phyloP scores from a whole-genome alignment of 2,329 filamentous ascomycete genomes.

The Pyrenochaeta sp. region DNA sequence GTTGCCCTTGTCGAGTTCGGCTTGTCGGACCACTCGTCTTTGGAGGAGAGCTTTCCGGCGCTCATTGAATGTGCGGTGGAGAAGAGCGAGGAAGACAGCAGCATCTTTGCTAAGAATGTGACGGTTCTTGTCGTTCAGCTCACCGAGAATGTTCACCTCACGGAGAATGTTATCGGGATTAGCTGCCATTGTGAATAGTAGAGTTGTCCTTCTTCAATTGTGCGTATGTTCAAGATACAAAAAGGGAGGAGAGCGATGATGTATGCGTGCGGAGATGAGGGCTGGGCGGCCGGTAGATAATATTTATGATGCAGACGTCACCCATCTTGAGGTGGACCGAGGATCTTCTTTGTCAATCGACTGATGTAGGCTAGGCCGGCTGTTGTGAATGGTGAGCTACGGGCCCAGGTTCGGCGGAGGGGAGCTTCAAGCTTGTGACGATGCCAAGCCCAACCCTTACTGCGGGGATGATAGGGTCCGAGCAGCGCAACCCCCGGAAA shows the following conservation, averaged over 20 bases:
- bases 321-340: constrained; percentile 44
- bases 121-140: constrained; percentile 78
- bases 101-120: constrained; percentile 94
- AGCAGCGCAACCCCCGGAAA: constrained; percentile 25
- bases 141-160: constrained; percentile 85
- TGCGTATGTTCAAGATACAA: constrained; percentile 14
- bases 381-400: constrained; percentile 39
- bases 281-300: constrained; percentile 33
- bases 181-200: constrained; percentile 48
- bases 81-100: constrained; percentile 87
- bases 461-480: constrained; percentile 34
- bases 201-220: constrained; percentile 11
- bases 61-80: constrained; percentile 93
- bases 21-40: constrained; percentile 84
- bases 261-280: constrained; percentile 36
- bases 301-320: constrained; percentile 45
- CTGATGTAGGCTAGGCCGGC: constrained; percentile 39
- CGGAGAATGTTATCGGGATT: constrained; percentile 78
- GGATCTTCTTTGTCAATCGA: constrained; percentile 39
- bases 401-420: constrained; percentile 37
- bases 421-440: constrained; percentile 47
- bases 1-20: constrained; percentile 88
- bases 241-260: constrained; percentile 34
- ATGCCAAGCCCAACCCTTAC: constrained; percentile 38
- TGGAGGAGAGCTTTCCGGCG: constrained; percentile 90